A percentile compares a stretch with the other conserved stretches of the same genome.
These are phyloP conservation scores for Fusarium robinianum DNA, from an alignment of 2,329 filamentous ascomycete species.

Conservation along the genomic window DNA sequence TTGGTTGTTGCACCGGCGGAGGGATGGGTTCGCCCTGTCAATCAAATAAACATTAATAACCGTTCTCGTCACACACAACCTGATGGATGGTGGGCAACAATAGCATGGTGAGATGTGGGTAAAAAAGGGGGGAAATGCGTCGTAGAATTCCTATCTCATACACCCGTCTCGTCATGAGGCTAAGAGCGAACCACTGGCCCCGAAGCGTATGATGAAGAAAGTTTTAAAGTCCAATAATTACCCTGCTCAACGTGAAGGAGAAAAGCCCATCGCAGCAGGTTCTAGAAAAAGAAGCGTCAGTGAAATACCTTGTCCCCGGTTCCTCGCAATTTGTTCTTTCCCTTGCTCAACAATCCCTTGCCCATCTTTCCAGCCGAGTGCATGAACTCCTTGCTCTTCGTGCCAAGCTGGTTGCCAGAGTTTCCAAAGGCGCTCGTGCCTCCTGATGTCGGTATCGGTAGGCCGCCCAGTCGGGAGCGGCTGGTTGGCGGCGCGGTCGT, in stretches of 20 bases:
- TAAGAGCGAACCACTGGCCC: slow-evolving; percentile 38
- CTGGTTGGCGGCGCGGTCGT: slow-evolving; percentile 36
- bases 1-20: slow-evolving; percentile 42
- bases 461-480: slow-evolving; percentile 44
- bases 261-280: slow-evolving; percentile 37
- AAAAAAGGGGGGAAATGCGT: slow-evolving; percentile 39
- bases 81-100: slow-evolving; percentile 37
- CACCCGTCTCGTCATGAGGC: slow-evolving; percentile 43
- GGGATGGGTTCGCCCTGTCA: slow-evolving; percentile 44
- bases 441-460: slow-evolving; percentile 47
- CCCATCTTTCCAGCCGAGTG: slow-evolving; percentile 86
- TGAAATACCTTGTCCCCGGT: slow-evolving; percentile 88
- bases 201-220: slow-evolving; percentile 39
- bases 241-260: slow-evolving; percentile 31
- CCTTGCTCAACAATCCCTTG: slow-evolving; percentile 89
- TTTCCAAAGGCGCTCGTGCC: slow-evolving; percentile 54
- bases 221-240: slow-evolving; percentile 38
- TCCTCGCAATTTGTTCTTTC: slow-evolving; percentile 78
- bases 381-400: slow-evolving; percentile 86
- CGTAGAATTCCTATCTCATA: slow-evolving; percentile 51
- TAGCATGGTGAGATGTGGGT: slow-evolving; percentile 33
- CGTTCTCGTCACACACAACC: slow-evolving; percentile 37
- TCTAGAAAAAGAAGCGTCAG: slow-evolving; percentile 52
- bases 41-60: slow-evolving; percentile 45
- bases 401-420: slow-evolving; percentile 69